Percentiles rank a stretch among this genome's conserved stretches.
These are phyloP conservation scores for Alternaria solani DNA, from an alignment of 2,329 filamentous ascomycete species.

Conservation along the genomic window DNA sequence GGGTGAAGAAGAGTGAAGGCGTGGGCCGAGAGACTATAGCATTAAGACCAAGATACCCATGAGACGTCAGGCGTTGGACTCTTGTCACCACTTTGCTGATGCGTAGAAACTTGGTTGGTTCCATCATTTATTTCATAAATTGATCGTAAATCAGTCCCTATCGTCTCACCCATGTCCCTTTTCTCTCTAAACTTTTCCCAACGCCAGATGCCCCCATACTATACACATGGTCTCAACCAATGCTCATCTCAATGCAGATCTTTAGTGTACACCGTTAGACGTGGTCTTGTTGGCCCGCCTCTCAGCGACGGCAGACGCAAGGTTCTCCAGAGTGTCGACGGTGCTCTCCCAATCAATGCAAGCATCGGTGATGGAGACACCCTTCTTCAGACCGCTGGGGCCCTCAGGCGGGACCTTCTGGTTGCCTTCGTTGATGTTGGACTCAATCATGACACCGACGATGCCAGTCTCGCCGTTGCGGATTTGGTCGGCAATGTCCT, in stretches of 20 bases:
- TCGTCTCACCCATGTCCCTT: background rate
- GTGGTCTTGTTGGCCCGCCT: slow-evolving; percentile 64
- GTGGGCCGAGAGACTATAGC: background rate
- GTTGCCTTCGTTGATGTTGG: slow-evolving; percentile 86
- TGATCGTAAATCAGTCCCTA: background rate
- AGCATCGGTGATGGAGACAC: slow-evolving; percentile 93
- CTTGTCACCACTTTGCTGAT: background rate
- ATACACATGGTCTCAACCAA: slow-evolving; percentile 16
- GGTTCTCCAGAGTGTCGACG: slow-evolving; percentile 79
- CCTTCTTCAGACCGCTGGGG: slow-evolving; percentile 79
- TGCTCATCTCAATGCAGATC: background rate
- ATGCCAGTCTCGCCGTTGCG: slow-evolving; percentile 86
- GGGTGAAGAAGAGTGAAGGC: slow-evolving; percentile 13
- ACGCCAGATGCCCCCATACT: slow-evolving; percentile 5
- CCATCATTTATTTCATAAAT: background rate
- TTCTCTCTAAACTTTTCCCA: slow-evolving; percentile 2
- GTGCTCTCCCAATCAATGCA: slow-evolving; percentile 95
- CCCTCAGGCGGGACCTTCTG: slow-evolving; percentile 86
- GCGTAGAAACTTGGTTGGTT: background rate
- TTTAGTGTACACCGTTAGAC: slow-evolving; percentile 31
- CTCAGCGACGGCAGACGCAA: slow-evolving; percentile 82
- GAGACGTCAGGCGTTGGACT: background rate
- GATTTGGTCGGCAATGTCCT: slow-evolving; percentile 82
- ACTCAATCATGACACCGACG: slow-evolving; percentile 98
- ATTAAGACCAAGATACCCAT: slow-evolving; percentile 8